Base-by-base conservation (phyloP, 176 grass and related monocot genomes). In the Carex parvula region DNA sequence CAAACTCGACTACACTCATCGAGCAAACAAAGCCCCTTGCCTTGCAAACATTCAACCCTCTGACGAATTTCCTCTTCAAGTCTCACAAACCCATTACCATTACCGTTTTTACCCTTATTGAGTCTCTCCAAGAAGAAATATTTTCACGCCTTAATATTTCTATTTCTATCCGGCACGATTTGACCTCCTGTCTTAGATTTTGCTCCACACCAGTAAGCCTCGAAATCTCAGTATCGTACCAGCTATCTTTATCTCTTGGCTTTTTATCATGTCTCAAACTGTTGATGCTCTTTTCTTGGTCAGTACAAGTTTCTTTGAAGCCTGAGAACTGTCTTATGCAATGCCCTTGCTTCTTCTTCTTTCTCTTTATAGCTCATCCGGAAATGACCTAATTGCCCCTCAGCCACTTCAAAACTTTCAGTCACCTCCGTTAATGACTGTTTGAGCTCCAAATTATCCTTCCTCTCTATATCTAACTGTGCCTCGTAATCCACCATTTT, bases 251-350 rank as follows among this genome's bases (percentile, higher is more conserved):
- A 55, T 91, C 87, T 65, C 53, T 71, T 53, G 35, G 53, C 64
- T 84, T 86, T 85, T 90, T 90, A 50, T 79, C 88, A 72, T 89
- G 90, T 85, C 90, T 89, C 55, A 98, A 69, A 50, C 87, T 88
- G 84, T 68, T 91, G 54, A 98, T 93, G 62, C 92, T 93, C 64
- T 89, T 94, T 60, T 93, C 95, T 64, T 94, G 95, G 72, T 94
- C 92, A 71, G 64, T 90, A 58, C 92, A 92, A 64, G 87, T 71
- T 71, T 33, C 89, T 90, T 77, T 94, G 95, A 82, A 91, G 84
- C 79, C 86, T 89, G 63, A 89, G 85, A 79, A 94, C 84, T 17
- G 91, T 87, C 81, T 93, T 89, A 67, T 93, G 88, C 83, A 94
- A 77, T 65, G 78, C 84, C 77, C 72, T 98, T 67, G 86, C 89